phyloP scores from a whole-genome alignment of 352 stramenopile species.

The Globisporangium parvum region DNA sequence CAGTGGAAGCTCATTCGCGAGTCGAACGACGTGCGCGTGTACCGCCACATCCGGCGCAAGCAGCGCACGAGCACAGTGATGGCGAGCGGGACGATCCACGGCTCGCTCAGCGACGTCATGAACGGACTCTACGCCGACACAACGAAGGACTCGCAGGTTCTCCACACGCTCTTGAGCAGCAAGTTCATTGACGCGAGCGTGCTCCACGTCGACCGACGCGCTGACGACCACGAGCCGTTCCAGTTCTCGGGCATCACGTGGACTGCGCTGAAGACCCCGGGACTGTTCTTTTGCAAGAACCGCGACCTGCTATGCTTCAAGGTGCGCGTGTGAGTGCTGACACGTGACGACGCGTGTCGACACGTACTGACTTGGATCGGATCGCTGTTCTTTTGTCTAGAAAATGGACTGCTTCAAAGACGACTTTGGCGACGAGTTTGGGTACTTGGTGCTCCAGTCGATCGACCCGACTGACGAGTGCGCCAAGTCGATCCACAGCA shows the following conservation, averaged over 20 bases:
- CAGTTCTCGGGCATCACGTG: slow-evolving; percentile 74
- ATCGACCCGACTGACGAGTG: slow-evolving; percentile 42
- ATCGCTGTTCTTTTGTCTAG: slow-evolving; percentile 15
- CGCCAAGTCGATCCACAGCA: slow-evolving; percentile 3
- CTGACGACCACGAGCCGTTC: slow-evolving; percentile 48
- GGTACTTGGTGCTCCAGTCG: slow-evolving; percentile 64
- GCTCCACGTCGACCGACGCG: slow-evolving; percentile 62
- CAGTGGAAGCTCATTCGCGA: slow-evolving; percentile 70
- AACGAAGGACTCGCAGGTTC: slow-evolving; percentile 52
- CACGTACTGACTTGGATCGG: slow-evolving; percentile 1
- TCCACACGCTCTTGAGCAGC: slow-evolving; percentile 55
- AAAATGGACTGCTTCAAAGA: slow-evolving; percentile 62
- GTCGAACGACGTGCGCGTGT: slow-evolving; percentile 56
- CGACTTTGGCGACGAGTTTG: slow-evolving; percentile 57
- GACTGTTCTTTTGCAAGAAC: slow-evolving; percentile 51
- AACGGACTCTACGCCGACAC: slow-evolving; percentile 74
- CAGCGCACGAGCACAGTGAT: slow-evolving; percentile 45
- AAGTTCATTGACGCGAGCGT: slow-evolving; percentile 51
- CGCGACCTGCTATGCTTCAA: slow-evolving; percentile 76
- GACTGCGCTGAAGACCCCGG: slow-evolving; percentile 51
- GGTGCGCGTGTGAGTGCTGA: slow-evolving; percentile 8
- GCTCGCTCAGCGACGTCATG: slow-evolving; percentile 62
- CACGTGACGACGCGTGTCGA: neutral
- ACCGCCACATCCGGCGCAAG: slow-evolving; percentile 34
- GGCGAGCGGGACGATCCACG: slow-evolving; percentile 54